phyloP scores from a whole-genome alignment of 768 basidiomycete genomes.

The Mrakia blollopis region DNA sequence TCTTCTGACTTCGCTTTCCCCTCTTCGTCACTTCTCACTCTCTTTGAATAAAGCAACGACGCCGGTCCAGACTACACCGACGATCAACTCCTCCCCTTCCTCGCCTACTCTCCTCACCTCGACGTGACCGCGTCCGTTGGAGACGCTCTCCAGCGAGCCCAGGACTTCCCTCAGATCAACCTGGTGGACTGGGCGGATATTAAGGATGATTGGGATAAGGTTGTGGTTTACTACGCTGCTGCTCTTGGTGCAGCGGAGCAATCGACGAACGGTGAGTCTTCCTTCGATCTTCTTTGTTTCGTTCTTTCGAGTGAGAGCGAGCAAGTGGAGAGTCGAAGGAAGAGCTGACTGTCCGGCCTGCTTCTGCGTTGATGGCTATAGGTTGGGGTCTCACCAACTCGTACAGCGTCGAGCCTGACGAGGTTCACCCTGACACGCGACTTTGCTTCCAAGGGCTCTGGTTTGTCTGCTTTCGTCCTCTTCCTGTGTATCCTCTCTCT shows the following conservation, averaged over 20 bases:
- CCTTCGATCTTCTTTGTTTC: background rate
- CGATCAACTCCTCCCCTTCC: background rate
- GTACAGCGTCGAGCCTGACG: background rate
- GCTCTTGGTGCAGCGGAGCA: background rate
- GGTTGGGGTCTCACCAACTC: background rate
- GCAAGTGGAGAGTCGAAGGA: too few relatives aligned
- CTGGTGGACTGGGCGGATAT: background rate
- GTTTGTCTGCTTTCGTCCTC: background rate
- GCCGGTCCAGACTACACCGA: background rate
- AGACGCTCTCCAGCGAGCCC: background rate
- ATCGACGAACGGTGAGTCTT: background rate
- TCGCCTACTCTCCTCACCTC: background rate
- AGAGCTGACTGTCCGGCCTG: background rate
- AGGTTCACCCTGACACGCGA: background rate
- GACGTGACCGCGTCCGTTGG: constrained; percentile 1
- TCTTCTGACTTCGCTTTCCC: background rate
- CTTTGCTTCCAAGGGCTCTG: background rate
- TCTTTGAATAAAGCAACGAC: background rate
- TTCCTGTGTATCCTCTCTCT: background rate
- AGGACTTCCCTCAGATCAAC: background rate
- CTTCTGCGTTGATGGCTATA: too few relatives aligned
- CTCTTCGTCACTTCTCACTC: background rate
- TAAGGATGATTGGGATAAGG: background rate
- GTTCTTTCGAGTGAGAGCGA: background rate
- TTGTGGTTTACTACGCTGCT: background rate